Evolutionary conservation across 2,329 filamentous ascomycete genomes (phyloP), one percentile per base, ranked within the genome.

Genomic region (Bipolaris cookei): DNA sequence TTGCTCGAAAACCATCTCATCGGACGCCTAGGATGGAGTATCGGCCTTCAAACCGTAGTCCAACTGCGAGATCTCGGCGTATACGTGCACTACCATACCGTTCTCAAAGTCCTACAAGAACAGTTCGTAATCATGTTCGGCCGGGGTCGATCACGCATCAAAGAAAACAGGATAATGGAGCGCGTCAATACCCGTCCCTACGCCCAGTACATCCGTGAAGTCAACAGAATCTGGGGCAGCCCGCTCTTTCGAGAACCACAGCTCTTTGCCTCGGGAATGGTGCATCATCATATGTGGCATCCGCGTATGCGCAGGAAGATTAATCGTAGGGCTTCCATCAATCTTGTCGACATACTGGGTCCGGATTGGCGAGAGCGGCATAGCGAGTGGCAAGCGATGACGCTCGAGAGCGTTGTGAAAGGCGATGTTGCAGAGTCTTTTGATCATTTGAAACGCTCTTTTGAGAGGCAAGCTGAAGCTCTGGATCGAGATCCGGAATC

Each of bases 71-170:
- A 74, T 42, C 59, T 66, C 0, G 69, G 70, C 14, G 61, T 76
- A 1, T 41, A 63, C 23, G 61, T 77, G 2, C 65, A 69, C 10
- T 43, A 44, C 3, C 54, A 66, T 28, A 70, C 68, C 2, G 70
- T 76, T 4, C 50, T 66, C 41, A 71, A 69, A 20, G 60, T 65
- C 1, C 52, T 76, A 13, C 67, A 72, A 34, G 55, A 56, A 13
- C 63, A 72, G 34, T 64, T 77, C 23, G 41, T 69, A 11, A 64
- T 65, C n/a, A 58, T 76, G 7, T 77, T 75, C 21, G 70, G 72
- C 14, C 54, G 57, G 5, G 65, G 69, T 1, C 59, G 54, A 7
- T 70, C 68, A 3, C 48, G 34, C 4, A 62, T 56, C 18, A 61
- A 52, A 18, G 61, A 66, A 14, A 76, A 75, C n/a, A 61, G 67